A percentile compares a stretch with the other conserved stretches of the same genome.
These are phyloP conservation scores for Pythium angustatum DNA, from an alignment of 352 stramenopile genomes.

Conservation along the genomic window DNA sequence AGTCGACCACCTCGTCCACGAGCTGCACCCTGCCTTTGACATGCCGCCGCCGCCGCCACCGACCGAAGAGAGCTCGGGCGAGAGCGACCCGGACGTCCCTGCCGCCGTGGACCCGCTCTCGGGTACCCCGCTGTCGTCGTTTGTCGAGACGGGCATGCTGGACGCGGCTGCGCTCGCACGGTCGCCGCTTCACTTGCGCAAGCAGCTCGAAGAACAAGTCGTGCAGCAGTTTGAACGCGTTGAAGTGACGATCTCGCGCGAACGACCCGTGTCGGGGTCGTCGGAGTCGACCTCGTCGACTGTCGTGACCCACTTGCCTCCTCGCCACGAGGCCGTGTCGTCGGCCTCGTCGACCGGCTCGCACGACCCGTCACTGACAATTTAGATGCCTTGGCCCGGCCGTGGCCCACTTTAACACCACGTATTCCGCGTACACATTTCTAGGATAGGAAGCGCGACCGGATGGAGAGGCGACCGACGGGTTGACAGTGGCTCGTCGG, in stretches of 20 bases:
- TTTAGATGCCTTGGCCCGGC: constrained; percentile 30
- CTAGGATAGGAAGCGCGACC: constrained; percentile 17
- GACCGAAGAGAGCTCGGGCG: constrained; percentile 37
- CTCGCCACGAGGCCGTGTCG: constrained; percentile 27
- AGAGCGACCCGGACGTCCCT: constrained; percentile 34
- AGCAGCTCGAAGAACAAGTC: constrained; percentile 68
- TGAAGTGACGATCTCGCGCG: constrained; percentile 79
- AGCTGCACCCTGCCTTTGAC: constrained; percentile 51
- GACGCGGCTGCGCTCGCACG: constrained; percentile 32
- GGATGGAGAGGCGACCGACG: not conserved
- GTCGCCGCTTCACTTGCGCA: constrained; percentile 54
- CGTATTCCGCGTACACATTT: constrained; percentile 14
- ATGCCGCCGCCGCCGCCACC: constrained; percentile 44
- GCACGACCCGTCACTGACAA: constrained; percentile 29
- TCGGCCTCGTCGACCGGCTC: constrained; percentile 21
- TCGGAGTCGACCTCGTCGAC: constrained; percentile 4
- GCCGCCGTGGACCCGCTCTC: constrained; percentile 8
- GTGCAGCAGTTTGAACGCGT: constrained; percentile 73
- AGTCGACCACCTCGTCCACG: constrained; percentile 77
- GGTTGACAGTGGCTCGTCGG: not conserved
- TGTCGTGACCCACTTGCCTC: constrained; percentile 24
- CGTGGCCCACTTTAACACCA: not conserved
- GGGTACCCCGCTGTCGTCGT: constrained; percentile 81
- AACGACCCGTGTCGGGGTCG: constrained; percentile 40
- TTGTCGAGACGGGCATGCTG: constrained; percentile 74